A percentile compares a stretch with the other conserved stretches of the same genome.
phyloP scores from a whole-genome alignment of 2,329 filamentous ascomycete genomes.

The Beauveria caledonica region DNA sequence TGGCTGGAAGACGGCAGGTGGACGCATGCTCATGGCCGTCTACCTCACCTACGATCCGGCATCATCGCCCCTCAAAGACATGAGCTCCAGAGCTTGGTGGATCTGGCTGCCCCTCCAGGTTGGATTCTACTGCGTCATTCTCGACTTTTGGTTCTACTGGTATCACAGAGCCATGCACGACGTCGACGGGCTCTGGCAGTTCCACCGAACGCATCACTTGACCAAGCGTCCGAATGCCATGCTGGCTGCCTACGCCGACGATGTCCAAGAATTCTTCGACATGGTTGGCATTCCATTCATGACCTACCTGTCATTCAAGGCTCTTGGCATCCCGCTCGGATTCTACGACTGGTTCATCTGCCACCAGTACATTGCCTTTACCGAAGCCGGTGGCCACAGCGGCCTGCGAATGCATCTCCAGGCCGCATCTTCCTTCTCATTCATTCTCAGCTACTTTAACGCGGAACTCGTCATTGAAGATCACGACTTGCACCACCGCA shows the following conservation, averaged over 20 bases:
- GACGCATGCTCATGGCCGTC: conserved; percentile 24
- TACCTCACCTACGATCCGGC: conserved; percentile 23
- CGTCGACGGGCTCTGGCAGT: conserved; percentile 29
- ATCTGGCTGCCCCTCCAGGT: conserved; percentile 26
- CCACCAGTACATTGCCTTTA: conserved; percentile 32
- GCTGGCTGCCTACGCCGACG: conserved; percentile 30
- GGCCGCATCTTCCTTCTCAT: conserved; percentile 23
- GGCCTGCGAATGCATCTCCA: conserved; percentile 27
- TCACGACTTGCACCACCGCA: conserved; percentile 16
- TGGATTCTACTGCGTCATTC: conserved; percentile 29
- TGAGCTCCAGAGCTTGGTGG: conserved; percentile 21
- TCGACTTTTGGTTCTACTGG: conserved; percentile 30
- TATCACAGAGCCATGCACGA: conserved; percentile 35
- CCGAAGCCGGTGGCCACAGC: conserved; percentile 28
- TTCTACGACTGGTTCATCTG: conserved; percentile 40
- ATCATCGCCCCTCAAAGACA: conserved; percentile 17
- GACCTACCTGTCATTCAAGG: conserved; percentile 26
- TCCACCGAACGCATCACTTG: conserved; percentile 33
- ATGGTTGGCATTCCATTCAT: conserved; percentile 30
- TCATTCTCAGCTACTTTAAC: conserved; percentile 24
- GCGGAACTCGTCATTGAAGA: conserved; percentile 32
- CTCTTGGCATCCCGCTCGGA: conserved; percentile 29
- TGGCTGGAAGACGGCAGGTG: conserved; percentile 23
- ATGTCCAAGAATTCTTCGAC: conserved; percentile 32
- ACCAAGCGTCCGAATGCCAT: conserved; percentile 35